Percentiles rank a stretch among this genome's conserved stretches.
Conservation (phyloP, 108 stramenopile species). For the Cyclotella kingstonii region DNA sequence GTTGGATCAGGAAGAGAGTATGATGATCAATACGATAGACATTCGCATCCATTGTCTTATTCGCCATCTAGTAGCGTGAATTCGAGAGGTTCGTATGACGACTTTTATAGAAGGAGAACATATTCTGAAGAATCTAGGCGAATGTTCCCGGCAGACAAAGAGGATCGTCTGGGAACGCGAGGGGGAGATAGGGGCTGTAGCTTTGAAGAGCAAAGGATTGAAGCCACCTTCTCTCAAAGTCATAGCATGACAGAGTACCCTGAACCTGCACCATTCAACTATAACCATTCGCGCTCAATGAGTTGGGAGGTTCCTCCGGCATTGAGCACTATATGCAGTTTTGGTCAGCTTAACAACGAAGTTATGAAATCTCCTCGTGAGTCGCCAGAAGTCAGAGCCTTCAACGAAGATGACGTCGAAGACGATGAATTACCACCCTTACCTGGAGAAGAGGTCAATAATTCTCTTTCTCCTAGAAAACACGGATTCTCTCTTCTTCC, state of each 20-base stretch:
- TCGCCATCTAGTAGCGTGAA: neutral
- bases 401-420: neutral
- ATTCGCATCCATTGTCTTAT: neutral
- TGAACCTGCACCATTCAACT: neutral
- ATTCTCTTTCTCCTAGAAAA: neutral
- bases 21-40: neutral
- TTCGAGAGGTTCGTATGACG: neutral
- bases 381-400: neutral
- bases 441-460: neutral
- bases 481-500: neutral
- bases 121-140: neutral
- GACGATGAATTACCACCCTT: slow-evolving; percentile 9
- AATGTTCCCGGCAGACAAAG: too few species aligned
- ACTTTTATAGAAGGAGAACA: neutral
- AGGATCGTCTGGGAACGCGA: too few species aligned
- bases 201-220: neutral
- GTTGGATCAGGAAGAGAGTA: too few species aligned
- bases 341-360: slow-evolving; percentile 16
- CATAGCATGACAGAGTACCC: neutral
- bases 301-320: slow-evolving; percentile 20
- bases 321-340: slow-evolving; percentile 6
- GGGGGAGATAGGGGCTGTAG: neutral
- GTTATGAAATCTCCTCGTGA: neutral
- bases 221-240: neutral
- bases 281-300: neutral